Evolutionary conservation across 1,284 basidiomycete genomes (phyloP).

Genomic region (Cutaneotrichosporon dermatis): DNA sequence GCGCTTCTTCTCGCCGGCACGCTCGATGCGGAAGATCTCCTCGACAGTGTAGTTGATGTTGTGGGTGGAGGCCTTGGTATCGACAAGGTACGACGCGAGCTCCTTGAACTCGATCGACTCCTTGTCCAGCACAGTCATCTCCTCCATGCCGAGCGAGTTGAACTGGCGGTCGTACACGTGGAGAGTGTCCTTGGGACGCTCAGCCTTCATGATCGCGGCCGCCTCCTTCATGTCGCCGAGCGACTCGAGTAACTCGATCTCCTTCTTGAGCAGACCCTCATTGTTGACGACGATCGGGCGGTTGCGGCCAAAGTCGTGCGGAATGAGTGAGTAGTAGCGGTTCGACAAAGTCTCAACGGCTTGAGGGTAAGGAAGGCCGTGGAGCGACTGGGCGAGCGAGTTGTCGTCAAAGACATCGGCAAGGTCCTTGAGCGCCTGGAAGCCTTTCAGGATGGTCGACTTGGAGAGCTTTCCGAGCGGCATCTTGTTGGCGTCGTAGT

Average conservation of each 20-base stretch:
- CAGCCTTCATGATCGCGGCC: constrained; percentile 56
- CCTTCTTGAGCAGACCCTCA: constrained; percentile 52
- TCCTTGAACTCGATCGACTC: constrained; percentile 54
- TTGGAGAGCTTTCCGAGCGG: constrained; percentile 54
- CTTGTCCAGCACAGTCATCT: constrained; percentile 55
- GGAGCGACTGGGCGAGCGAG: constrained; percentile 44
- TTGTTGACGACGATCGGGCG: constrained; percentile 54
- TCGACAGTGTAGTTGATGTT: constrained; percentile 52
- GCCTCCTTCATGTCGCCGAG: constrained; percentile 59
- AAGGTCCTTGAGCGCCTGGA: constrained; percentile 51
- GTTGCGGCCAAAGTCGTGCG: constrained; percentile 59
- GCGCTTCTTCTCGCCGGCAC: constrained; percentile 53
- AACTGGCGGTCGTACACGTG: constrained; percentile 61
- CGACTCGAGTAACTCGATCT: constrained; percentile 63
- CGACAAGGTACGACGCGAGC: constrained; percentile 55
- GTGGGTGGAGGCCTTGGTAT: constrained; percentile 54
- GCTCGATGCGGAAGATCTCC: constrained; percentile 58
- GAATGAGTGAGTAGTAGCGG: constrained; percentile 55
- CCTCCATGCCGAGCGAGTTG: constrained; percentile 55
- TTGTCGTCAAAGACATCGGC: constrained; percentile 54
- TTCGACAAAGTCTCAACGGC: constrained; percentile 54
- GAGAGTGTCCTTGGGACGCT: constrained; percentile 51
- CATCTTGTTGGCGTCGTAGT: constrained; percentile 65
- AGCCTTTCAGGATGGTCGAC: constrained; percentile 27
- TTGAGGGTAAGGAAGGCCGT: constrained; percentile 25